Evolutionary conservation across 2,329 filamentous ascomycete species (phyloP), one percentile per base, ranked within the genome.

Genomic region (Trichoderma sp.): DNA sequence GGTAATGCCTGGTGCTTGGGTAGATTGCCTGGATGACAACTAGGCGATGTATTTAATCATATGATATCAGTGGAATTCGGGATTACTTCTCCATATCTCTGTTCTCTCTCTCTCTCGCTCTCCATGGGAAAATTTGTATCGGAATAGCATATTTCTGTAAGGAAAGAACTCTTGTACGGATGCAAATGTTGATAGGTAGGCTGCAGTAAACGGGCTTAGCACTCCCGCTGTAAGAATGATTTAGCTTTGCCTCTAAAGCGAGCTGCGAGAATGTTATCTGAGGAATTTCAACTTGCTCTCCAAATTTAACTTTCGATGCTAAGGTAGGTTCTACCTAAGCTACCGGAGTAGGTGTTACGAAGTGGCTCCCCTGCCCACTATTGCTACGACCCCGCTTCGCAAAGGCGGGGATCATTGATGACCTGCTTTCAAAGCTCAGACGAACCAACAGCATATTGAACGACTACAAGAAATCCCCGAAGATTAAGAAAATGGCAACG

Each of bases 1-100:
- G 0, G 7, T 19, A 0, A 76, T 78, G 74, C 76, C 75, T 21
- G 76, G 76, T 0, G 70, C 71, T 0, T 78, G 76, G 76, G 47
- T 75, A 16, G 75, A 76, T 1, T 60, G 8, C 5, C 66, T 31
- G 65, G 40, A 14, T 21, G 11, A 37, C 11, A 24, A 49, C 11
- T 53, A 16, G 13, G n/a, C 7, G 19, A 3, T 47, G 16, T 43
- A 47, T 47, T 47, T n/a, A n/a, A 47, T n/a, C 19, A 47, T 8
- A 21, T 8, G 21, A 47, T n/a, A 47, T 40, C 11, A 40, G 2
- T 35, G 4, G 33, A 35, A 29, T n/a, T n/a, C n/a, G n/a, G n/a
- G n/a, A n/a, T n/a, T n/a, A n/a, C n/a, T n/a, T n/a, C n/a, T n/a
- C n/a, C n/a, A n/a, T n/a, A n/a, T n/a, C n/a, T n/a, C n/a, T n/a